phyloP scores from a whole-genome alignment of 1,284 basidiomycete genomes.

The Irpex rosettiformis region DNA sequence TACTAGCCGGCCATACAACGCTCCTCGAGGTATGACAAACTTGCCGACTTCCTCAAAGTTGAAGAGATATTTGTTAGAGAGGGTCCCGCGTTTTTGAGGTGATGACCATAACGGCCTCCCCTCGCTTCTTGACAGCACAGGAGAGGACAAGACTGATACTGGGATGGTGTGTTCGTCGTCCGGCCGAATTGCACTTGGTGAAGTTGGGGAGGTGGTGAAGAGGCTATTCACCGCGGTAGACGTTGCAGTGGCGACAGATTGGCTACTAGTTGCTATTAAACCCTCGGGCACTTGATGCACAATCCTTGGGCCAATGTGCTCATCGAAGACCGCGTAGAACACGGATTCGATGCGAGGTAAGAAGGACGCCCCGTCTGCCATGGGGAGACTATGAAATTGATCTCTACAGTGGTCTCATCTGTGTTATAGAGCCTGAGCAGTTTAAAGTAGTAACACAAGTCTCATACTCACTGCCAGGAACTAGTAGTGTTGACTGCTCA shows the following conservation, averaged over 20 bases:
- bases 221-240: slow-evolving; percentile 18
- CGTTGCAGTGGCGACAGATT: slow-evolving; percentile 2
- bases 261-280: slow-evolving; percentile 48
- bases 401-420: no score
- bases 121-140: slow-evolving; percentile 37
- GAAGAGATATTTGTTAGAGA: slow-evolving; percentile 63
- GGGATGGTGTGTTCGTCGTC: slow-evolving; percentile 32
- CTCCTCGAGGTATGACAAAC: slow-evolving; percentile 89
- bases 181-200: slow-evolving; percentile 35
- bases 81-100: slow-evolving; percentile 47
- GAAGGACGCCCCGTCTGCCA: slow-evolving; percentile 48
- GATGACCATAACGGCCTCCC: slow-evolving; percentile 39
- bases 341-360: slow-evolving; percentile 80
- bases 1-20: slow-evolving; percentile 87
- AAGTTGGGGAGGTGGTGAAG: slow-evolving; percentile 39
- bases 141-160: slow-evolving; percentile 43
- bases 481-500: no score
- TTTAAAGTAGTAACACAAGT: no score
- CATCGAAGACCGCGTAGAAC: slow-evolving; percentile 87
- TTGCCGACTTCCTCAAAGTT: slow-evolving; percentile 90
- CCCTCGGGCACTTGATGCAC: slow-evolving; percentile 90
- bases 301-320: slow-evolving; percentile 78
- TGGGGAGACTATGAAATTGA: no score
- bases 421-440: no score
- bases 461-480: no score